These are phyloP conservation scores for Basidiobolus meristosporus DNA, from an alignment of 371 early-diverging fungal genomes.

Conservation along the genomic window DNA sequence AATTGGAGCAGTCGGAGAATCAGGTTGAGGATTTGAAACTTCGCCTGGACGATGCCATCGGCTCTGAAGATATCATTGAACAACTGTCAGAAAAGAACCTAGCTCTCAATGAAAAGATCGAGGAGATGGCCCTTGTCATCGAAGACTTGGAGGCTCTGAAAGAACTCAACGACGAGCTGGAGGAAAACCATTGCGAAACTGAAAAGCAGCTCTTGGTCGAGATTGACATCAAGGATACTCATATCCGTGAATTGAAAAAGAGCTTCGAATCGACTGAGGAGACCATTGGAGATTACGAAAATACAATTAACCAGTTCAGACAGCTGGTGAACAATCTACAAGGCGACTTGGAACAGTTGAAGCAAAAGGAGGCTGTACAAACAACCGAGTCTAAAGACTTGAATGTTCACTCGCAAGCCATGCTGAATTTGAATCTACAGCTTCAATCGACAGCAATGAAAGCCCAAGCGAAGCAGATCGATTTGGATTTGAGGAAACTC, in stretches of 20 bases:
- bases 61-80: conserved; percentile 33
- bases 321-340: conserved; percentile 62
- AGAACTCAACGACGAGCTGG: conserved; percentile 80
- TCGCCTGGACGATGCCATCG: conserved; percentile 61
- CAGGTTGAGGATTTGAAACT: conserved; percentile 67
- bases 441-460: conserved; percentile 65
- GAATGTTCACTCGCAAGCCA: conserved; percentile 53
- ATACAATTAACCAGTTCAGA: conserved; percentile 69
- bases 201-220: conserved; percentile 71
- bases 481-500: conserved; percentile 69
- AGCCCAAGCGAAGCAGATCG: conserved; percentile 72
- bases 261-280: conserved; percentile 47
- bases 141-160: conserved; percentile 81
- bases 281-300: conserved; percentile 64
- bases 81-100: conserved; percentile 16
- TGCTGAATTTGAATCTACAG: conserved; percentile 64
- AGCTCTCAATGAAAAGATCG: conserved; percentile 24
- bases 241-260: conserved; percentile 37
- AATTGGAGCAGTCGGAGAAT: conserved; percentile 30
- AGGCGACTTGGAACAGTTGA: conserved; percentile 44
- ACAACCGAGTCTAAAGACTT: conserved; percentile 10
- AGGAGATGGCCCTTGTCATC: conserved; percentile 51
- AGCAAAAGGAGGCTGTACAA: conserved; percentile 33
- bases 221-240: conserved; percentile 53
- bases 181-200: conserved; percentile 72